Percentiles rank a stretch among this genome's conserved stretches.
Conservation (phyloP, 163 green algal species). For the Chlamydomonas reinhardtii region DNA sequence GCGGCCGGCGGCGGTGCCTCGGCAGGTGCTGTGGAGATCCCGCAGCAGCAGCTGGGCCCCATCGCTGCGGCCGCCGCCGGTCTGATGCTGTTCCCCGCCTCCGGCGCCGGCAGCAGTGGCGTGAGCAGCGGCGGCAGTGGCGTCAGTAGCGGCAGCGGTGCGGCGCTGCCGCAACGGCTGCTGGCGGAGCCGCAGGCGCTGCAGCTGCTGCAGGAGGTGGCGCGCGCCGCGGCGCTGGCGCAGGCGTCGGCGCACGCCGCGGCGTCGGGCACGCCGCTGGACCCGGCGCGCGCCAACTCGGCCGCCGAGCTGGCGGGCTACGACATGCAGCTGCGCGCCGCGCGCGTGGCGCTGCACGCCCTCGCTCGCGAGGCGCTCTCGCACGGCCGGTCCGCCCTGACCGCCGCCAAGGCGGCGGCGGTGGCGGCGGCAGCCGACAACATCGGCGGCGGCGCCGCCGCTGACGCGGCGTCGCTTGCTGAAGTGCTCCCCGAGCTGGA, state of each 20-base stretch:
- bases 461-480: not conserved
- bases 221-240: slow-evolving; percentile 2
- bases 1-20: not conserved
- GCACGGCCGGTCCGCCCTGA: not conserved
- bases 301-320: slow-evolving; percentile 54
- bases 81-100: slow-evolving; percentile 33
- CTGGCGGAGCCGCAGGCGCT: slow-evolving; percentile 35
- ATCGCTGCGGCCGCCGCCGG: not conserved
- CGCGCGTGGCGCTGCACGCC: slow-evolving; percentile 52
- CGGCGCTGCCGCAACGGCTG: not conserved
- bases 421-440: not conserved
- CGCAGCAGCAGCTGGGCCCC: slow-evolving; percentile 24
- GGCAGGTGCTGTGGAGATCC: not conserved
- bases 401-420: not conserved
- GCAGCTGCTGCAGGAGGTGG: slow-evolving; percentile 32
- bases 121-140: not conserved
- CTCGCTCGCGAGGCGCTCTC: slow-evolving; percentile 30
- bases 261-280: not conserved
- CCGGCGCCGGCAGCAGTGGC: not conserved
- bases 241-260: not conserved
- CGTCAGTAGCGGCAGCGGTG: no score
- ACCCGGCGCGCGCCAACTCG: not conserved
- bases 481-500: slow-evolving; percentile 22
- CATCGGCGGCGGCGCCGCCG: not conserved
- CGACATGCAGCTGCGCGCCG: slow-evolving; percentile 47